Percentiles rank a stretch among this genome's conserved stretches.
phyloP scores from a whole-genome alignment of 2,329 filamentous ascomycete genomes.

The Erysiphe pulchra region DNA sequence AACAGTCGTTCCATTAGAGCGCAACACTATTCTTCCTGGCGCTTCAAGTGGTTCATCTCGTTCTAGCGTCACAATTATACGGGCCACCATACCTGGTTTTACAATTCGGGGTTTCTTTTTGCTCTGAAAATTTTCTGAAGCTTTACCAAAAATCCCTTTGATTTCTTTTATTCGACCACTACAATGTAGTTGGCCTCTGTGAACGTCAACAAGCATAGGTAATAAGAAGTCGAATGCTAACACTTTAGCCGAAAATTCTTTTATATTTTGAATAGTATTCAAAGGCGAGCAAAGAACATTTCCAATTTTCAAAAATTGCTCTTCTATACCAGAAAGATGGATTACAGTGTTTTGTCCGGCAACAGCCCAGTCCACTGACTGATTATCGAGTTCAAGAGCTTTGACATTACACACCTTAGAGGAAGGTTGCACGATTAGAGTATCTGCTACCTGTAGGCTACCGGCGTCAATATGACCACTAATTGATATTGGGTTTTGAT shows the following conservation, averaged over 20 bases:
- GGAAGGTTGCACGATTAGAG: slow-evolving; percentile 53
- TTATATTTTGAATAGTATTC: slow-evolving; percentile 42
- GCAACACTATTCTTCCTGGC: slow-evolving; percentile 55
- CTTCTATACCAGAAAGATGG: slow-evolving; percentile 67
- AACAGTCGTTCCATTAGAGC: slow-evolving; percentile 59
- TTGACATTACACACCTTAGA: slow-evolving; percentile 62
- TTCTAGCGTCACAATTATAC: slow-evolving; percentile 50
- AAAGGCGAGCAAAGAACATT: slow-evolving; percentile 60
- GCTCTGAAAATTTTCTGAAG: slow-evolving; percentile 36
- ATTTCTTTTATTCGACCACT: slow-evolving; percentile 50
- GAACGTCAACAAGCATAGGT: slow-evolving; percentile 73
- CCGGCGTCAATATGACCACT: slow-evolving; percentile 71
- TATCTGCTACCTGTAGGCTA: slow-evolving; percentile 61
- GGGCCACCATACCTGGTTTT: slow-evolving; percentile 51
- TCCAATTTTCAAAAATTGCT: slow-evolving; percentile 55
- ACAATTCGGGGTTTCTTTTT: slow-evolving; percentile 65
- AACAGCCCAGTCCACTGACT: slow-evolving; percentile 63
- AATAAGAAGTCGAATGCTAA: slow-evolving; percentile 75
- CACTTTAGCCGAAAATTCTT: slow-evolving; percentile 56
- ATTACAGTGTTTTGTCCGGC: slow-evolving; percentile 72
- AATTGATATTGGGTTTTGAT: slow-evolving; percentile 60
- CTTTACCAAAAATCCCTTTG: slow-evolving; percentile 52
- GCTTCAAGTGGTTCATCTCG: slow-evolving; percentile 54
- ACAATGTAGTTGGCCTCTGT: slow-evolving; percentile 59
- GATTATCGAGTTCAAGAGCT: slow-evolving; percentile 49